Evolutionary conservation across 2,329 filamentous ascomycete species (phyloP).

Genomic region (Podosphaera xanthii): DNA sequence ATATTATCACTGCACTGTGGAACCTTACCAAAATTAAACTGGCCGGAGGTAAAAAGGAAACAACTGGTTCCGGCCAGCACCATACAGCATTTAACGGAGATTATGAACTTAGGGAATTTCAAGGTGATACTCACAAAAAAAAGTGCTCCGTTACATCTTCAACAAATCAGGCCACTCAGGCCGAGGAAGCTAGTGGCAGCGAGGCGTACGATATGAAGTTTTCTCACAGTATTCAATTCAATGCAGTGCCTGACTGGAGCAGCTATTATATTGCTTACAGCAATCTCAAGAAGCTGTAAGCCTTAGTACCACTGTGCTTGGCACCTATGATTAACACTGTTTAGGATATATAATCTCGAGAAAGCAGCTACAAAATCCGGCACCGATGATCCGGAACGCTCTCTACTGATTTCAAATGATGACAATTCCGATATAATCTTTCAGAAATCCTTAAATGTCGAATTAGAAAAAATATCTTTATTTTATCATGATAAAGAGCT

Average conservation of each 20-base stretch:
- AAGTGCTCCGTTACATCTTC: conserved; percentile 2
- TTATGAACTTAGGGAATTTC: conserved; percentile 14
- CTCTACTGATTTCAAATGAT: conserved; percentile 52
- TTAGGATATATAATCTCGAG: conserved; percentile 83
- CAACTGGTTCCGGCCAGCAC: not conserved
- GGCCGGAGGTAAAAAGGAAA: too few species aligned
- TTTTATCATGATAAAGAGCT: conserved; percentile 81
- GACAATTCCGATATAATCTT: conserved; percentile 62
- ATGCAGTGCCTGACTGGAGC: conserved; percentile 98
- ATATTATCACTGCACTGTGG: too few species aligned
- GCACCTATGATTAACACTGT: conserved; percentile 3
- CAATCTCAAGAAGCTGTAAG: conserved; percentile 93
- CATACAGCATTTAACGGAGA: conserved; percentile 8
- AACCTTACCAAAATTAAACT: too few species aligned
- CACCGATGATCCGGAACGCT: conserved; percentile 53
- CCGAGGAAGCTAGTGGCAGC: conserved; percentile 42
- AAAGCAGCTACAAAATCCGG: conserved; percentile 47
- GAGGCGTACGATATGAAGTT: conserved; percentile 91
- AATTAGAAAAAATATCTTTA: conserved; percentile 79
- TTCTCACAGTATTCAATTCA: conserved; percentile 97
- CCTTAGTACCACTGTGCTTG: conserved; percentile 6
- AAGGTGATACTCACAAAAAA: conserved; percentile 3
- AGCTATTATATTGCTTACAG: conserved; percentile 95
- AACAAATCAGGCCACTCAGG: conserved; percentile 21
- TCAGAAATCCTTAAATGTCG: conserved; percentile 56